Evolutionary conservation across 768 basidiomycete species (phyloP), one percentile per base, ranked within the genome.

Genomic region (Pulveroboletus sp.): DNA sequence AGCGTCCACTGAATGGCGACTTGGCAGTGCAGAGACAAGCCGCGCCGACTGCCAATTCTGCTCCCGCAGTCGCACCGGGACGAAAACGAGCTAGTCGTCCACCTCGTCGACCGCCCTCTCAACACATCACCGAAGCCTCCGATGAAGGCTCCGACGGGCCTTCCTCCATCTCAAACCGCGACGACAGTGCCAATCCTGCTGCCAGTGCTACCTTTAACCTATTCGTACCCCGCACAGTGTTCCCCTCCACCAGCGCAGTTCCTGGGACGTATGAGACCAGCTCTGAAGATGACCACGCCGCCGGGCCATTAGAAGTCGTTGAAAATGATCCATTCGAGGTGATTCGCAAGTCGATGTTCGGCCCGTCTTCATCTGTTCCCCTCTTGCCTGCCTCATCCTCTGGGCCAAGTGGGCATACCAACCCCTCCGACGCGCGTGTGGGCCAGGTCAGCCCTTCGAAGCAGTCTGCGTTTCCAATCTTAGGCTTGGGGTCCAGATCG

Each of bases 291-390:
- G 60, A 53, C 0, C 27, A 31, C 1, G 21, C 49, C 12, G 40
- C 33, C 2, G 64, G 57, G 5, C 52, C 58, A 10, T 47, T 67
- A 14, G 45, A 61, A 32, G 46, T 67, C 8, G 50, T 61, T 33
- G 60, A 67, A 6, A 67, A 67, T 10, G 47, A 65, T 7, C 58
- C 60, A 2, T 65, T 67, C 21, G 48, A 52, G 24, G 39, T 46
- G 15, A 63, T 60, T n/a, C 54, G 47, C 8, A 39, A 24, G 15
- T 53, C 55, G 1, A 50, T 49, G 21, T 15, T 56, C n/a, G 47
- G 46, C 14, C 35, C 44, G 0, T 50, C 39, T 3, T 21, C 47
- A 0, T 44, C 55, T 0, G 39, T 28, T 3, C 26, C 41, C 4
- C 32, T 47, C 12, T 1, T 56, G 8, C 38, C 45, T 1, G n/a